A percentile compares a stretch with the other conserved stretches of the same genome.
Evolutionary conservation across 1,284 basidiomycete genomes (phyloP).

Genomic region (Pterulicium gracile): DNA sequence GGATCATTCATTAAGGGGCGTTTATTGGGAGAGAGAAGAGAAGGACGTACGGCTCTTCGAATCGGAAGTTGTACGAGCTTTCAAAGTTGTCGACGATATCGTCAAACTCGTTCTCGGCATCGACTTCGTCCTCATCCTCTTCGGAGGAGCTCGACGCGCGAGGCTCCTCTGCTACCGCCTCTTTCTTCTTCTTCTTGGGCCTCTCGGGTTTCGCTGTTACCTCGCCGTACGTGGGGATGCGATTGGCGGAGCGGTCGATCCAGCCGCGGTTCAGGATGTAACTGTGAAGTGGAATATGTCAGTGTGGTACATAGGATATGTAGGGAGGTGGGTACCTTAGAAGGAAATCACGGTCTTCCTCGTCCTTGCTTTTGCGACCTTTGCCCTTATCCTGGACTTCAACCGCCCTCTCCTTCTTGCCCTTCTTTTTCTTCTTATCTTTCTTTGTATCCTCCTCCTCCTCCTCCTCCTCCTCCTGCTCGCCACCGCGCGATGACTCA

Average conservation of each 20-base stretch:
- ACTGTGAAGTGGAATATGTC: constrained; percentile 27
- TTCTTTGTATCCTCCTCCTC: constrained; percentile 21
- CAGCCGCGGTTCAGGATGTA: constrained; percentile 94
- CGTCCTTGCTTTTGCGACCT: constrained; percentile 34
- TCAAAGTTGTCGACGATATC: constrained; percentile 31
- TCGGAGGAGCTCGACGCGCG: background rate
- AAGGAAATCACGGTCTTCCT: constrained; percentile 77
- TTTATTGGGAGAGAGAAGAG: constrained; percentile 4
- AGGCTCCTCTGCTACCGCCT: constrained; percentile 19
- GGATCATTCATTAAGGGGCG: too few relatives aligned
- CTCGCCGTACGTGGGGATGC: constrained; percentile 78
- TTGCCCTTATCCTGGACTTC: constrained; percentile 14
- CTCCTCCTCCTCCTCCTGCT: constrained; percentile 16
- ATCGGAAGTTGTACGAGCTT: constrained; percentile 89
- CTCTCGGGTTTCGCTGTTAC: constrained; percentile 31
- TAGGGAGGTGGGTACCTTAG: constrained; percentile 57
- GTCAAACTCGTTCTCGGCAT: constrained; percentile 21
- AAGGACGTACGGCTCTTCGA: constrained; percentile 76
- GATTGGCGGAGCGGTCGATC: constrained; percentile 69
- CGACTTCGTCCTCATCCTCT: constrained; percentile 18
- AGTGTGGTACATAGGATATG: constrained; percentile 2
- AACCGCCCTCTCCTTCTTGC: constrained; percentile 21
- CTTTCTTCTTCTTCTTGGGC: constrained; percentile 23
- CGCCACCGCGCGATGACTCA: constrained; percentile 19
- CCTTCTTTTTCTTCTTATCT: constrained; percentile 21